Conservation (phyloP, 768 basidiomycete genomes). For the Rhodocollybia butyracea region DNA sequence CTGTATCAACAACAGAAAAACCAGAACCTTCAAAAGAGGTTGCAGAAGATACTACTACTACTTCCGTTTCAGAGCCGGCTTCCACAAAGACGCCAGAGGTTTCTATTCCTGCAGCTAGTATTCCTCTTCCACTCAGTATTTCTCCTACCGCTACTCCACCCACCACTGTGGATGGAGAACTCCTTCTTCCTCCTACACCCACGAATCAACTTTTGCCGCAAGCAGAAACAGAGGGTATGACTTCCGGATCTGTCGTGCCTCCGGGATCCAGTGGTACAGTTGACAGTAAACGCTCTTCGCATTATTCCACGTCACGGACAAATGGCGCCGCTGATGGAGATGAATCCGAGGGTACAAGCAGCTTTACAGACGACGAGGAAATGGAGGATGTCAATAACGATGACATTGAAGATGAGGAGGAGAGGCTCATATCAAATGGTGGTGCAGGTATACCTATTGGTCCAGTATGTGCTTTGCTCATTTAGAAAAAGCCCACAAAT, state of each 20-base stretch:
- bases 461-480: constrained; percentile 53
- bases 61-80: constrained; percentile 4
- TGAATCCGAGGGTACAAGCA: constrained; percentile 60
- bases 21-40: constrained; percentile 16
- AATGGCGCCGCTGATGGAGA: constrained; percentile 44
- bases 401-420: constrained; percentile 85
- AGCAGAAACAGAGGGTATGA: constrained; percentile 83
- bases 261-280: constrained; percentile 73
- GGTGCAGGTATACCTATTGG: constrained; percentile 95
- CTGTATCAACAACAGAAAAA: constrained; percentile 24
- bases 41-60: constrained; percentile 4
- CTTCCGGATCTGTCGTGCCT: constrained; percentile 88
- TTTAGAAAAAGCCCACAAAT: not conserved
- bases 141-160: constrained; percentile 18
- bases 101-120: constrained; percentile 34
- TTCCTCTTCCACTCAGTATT: constrained; percentile 31
- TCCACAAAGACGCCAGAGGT: constrained; percentile 16
- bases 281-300: constrained; percentile 34
- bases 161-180: constrained; percentile 28
- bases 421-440: constrained; percentile 82
- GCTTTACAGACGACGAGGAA: constrained; percentile 66
- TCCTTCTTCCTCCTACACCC: constrained; percentile 48
- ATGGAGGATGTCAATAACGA: constrained; percentile 50
- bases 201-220: constrained; percentile 48
- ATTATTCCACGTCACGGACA: constrained; percentile 32